These are phyloP conservation scores for Melaleuca quinquenervia DNA, from an alignment of 345 rosid genomes.

Conservation along the genomic window DNA sequence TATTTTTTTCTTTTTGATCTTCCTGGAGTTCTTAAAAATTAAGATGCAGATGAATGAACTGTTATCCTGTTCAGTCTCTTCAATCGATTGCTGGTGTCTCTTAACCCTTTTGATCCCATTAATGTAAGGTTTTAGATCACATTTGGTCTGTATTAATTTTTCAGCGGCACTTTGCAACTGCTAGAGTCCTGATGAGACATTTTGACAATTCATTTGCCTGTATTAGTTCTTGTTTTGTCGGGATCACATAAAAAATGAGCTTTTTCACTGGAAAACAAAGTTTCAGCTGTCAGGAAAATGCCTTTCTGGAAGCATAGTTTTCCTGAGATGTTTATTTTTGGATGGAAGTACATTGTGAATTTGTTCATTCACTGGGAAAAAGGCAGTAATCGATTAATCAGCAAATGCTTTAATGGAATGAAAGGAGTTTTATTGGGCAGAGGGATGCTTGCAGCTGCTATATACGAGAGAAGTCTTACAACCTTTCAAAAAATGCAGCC, in stretches of 20 bases:
- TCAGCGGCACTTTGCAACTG: not conserved
- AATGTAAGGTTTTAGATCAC: not conserved
- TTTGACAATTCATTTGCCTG: not conserved
- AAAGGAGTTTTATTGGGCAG: not conserved
- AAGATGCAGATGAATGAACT: not conserved
- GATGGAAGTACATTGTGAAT: not conserved
- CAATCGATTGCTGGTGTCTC: not conserved
- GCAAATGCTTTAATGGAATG: not conserved
- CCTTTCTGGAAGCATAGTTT: not conserved
- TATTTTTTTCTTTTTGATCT: not conserved
- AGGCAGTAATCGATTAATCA: not conserved
- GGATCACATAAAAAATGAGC: no score
- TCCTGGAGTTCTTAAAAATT: not conserved
- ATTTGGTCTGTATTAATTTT: not conserved
- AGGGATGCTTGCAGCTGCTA: not conserved
- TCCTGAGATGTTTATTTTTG: not conserved
- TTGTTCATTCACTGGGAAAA: not conserved
- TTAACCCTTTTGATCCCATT: not conserved
- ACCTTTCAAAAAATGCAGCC: not conserved
- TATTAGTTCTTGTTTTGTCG: no score
- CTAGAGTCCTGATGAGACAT: not conserved
- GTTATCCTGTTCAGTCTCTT: not conserved
- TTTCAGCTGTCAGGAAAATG: not conserved
- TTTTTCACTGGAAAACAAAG: not conserved
- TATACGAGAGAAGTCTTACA: not conserved